Evolutionary conservation across 1,284 basidiomycete genomes (phyloP).

Genomic region (Pyrrhoderma lamaoense): DNA sequence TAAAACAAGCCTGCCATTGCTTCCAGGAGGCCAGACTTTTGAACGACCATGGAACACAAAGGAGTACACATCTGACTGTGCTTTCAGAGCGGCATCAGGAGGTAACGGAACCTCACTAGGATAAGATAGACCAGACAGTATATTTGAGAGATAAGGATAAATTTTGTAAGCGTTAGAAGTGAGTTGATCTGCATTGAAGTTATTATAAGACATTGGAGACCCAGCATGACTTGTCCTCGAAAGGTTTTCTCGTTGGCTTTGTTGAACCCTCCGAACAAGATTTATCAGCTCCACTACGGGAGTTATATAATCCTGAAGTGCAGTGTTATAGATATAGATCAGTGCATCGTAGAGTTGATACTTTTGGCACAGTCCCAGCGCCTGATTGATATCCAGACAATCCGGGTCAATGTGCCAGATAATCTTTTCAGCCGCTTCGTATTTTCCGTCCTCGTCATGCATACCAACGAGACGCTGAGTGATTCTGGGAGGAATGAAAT

Average conservation of each 20-base stretch:
- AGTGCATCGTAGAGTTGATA: conserved; percentile 89
- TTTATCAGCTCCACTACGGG: conserved; percentile 82
- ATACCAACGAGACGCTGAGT: conserved; percentile 80
- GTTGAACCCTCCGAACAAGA: conserved; percentile 66
- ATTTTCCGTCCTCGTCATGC: conserved; percentile 67
- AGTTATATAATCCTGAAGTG: conserved; percentile 82
- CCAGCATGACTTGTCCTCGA: conserved; percentile 15
- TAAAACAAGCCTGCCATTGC: conserved; percentile 64
- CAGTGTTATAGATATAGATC: conserved; percentile 88
- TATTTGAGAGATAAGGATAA: conserved; percentile 84
- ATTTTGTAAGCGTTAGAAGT: conserved; percentile 86
- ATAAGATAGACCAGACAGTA: conserved; percentile 82
- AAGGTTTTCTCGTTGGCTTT: conserved; percentile 36
- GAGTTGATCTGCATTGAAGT: conserved; percentile 32
- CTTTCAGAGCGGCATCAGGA: conserved; percentile 54
- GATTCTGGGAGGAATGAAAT: conserved; percentile 76
- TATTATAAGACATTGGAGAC: conserved; percentile 27
- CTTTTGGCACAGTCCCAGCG: conserved; percentile 77
- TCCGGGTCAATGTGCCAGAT: conserved; percentile 96
- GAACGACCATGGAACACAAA: conserved; percentile 85
- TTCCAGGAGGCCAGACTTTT: conserved; percentile 68
- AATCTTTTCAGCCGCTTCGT: conserved; percentile 77
- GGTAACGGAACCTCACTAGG: conserved; percentile 75
- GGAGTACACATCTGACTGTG: conserved; percentile 66
- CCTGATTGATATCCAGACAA: conserved; percentile 91